Base-by-base conservation (phyloP, 2,329 filamentous ascomycete genomes). In the Aureobasidium vineae region DNA sequence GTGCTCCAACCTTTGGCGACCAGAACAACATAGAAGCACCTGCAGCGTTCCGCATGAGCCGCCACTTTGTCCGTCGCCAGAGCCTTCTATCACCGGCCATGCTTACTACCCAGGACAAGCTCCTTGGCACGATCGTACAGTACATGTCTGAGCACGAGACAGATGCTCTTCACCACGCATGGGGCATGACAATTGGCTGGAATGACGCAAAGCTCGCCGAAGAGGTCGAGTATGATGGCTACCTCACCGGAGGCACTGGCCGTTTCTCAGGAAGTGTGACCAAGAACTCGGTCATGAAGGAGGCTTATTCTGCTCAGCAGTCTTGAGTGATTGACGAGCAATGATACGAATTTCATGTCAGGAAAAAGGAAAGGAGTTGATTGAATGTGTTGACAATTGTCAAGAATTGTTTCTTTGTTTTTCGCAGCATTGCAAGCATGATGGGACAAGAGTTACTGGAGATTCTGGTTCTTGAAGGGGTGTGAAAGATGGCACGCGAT, bases 161-260 rank as follows among this genome's bases (percentile, higher is more conserved):
- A 28, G 66, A 72, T 23, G 70, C 73, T 5, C 64, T 74, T 69
- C 28, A 72, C 68, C 54, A 71, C 75, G 66, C 70, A 68, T 69
- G 75, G 75, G 31, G 77, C 63, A 19, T 81, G 72, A 74, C 67
- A 69, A 66, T 68, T 75, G 69, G 71, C 8, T 75, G 73, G 72
- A 23, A 38, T 8, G 70, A 74, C 65, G 52, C 23, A 3, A 74
- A 73, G 23, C 73, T 74, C 60, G 76, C 75, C 2, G 71, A 72
- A 47, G 79, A 77, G 28, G 74, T 74, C 1, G 75, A 78, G 68
- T 81, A 77, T 67, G 79, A 82, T 71, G 79, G 78, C 0, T 69
- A 71, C 16, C 63, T 75, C 33, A 70, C 73, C 10, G 79, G 80
- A 40, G 80, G 79, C 3, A 78, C 75, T 6, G 79, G 79, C 2